phyloP scores from a whole-genome alignment of 23 red algal species.

The Cyanidium caldarium region DNA sequence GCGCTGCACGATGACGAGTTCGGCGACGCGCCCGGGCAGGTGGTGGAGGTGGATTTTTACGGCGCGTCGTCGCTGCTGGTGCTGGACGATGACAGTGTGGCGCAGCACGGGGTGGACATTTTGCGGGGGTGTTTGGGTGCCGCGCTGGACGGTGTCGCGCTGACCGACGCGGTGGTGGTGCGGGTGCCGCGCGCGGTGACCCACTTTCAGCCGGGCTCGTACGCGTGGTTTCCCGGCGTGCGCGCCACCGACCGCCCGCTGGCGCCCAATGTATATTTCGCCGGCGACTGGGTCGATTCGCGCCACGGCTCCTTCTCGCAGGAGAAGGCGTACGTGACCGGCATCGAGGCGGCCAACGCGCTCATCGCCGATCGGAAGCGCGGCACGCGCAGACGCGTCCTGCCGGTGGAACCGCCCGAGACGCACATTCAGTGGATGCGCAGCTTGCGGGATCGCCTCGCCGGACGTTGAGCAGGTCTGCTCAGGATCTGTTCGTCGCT shows the following conservation, averaged over 20 bases:
- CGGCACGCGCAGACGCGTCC: neutral
- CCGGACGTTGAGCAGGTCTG: no score
- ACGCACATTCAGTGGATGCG: no score
- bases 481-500: no score
- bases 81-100: constrained; percentile 34
- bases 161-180: constrained; percentile 47
- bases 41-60: constrained; percentile 72
- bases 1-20: constrained; percentile 46
- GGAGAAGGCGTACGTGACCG: constrained; percentile 66
- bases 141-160: constrained; percentile 16
- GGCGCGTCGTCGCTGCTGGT: constrained; percentile 48
- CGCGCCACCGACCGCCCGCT: constrained; percentile 8
- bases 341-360: constrained; percentile 60
- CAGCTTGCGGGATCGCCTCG: no score
- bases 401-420: neutral
- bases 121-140: constrained; percentile 9
- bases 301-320: constrained; percentile 59
- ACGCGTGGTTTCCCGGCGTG: constrained; percentile 25
- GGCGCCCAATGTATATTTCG: neutral
- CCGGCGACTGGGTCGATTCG: constrained; percentile 38
- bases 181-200: constrained; percentile 45
- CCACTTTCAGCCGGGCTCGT: constrained; percentile 60
- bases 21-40: constrained; percentile 24
- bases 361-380: constrained; percentile 13
- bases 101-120: constrained; percentile 24